Evolutionary conservation across 768 basidiomycete genomes (phyloP).

Genomic region (Lyophyllum semitale): DNA sequence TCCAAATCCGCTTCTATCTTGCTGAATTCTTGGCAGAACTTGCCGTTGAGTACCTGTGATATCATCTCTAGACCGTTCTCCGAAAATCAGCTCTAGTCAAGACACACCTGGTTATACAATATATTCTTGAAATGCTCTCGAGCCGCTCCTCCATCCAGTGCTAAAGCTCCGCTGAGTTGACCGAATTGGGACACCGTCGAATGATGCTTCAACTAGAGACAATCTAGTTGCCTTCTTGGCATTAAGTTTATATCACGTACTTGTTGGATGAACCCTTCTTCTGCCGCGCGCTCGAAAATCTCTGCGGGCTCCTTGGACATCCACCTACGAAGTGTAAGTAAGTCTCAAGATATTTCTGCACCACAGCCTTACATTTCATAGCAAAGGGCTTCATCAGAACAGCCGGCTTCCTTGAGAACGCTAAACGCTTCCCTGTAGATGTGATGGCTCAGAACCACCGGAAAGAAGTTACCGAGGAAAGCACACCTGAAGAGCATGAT

Average conservation of each 20-base stretch:
- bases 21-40: slow-evolving; percentile 57
- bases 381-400: slow-evolving; percentile 66
- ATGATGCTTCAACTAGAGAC: slow-evolving; percentile 55
- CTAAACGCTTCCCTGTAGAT: slow-evolving; percentile 54
- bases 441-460: neutral
- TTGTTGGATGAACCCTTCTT: slow-evolving; percentile 64
- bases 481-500: slow-evolving; percentile 59
- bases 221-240: slow-evolving; percentile 2
- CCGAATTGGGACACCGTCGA: slow-evolving; percentile 65
- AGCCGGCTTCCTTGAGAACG: slow-evolving; percentile 63
- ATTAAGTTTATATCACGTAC: slow-evolving; percentile 25
- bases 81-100: neutral
- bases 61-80: neutral
- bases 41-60: slow-evolving; percentile 55
- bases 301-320: slow-evolving; percentile 75
- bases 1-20: slow-evolving; percentile 58
- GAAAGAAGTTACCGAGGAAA: neutral
- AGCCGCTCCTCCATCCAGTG: slow-evolving; percentile 50
- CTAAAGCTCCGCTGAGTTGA: slow-evolving; percentile 57
- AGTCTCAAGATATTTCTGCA: neutral
- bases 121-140: slow-evolving; percentile 60
- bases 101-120: slow-evolving; percentile 52
- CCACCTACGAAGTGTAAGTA: slow-evolving; percentile 42
- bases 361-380: slow-evolving; percentile 55
- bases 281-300: slow-evolving; percentile 67